Base-by-base conservation (phyloP, 495 filamentous ascomycete species). In the Penicillium desertorum region DNA sequence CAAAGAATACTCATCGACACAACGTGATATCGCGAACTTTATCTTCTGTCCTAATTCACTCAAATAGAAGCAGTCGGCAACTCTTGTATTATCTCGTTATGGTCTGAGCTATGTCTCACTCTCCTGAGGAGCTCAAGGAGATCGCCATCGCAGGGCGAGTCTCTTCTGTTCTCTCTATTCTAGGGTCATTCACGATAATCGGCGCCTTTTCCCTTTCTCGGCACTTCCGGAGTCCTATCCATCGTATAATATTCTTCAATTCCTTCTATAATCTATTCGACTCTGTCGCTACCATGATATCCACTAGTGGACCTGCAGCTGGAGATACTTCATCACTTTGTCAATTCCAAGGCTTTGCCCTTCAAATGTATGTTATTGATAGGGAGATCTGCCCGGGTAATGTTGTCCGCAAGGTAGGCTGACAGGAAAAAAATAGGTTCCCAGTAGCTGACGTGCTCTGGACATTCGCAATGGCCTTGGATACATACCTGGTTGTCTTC, bases 221-320 rank as follows among this genome's bases (percentile, higher is more conserved):
- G 6, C 63, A 78, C 45, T 79, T 78, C 55, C 70, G 76, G 22
- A 80, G 75, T 48, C 76, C 76, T 7, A 77, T 77, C 49, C 73
- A 80, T 51, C 75, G 76, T 3, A 69, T 80, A 8, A 78, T 80
- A 43, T 76, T 79, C 47, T 74, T 74, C 62, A 77, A 76, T 59
- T 66, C 76, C 11, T 76, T 77, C 30, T 78, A 68, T 62, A 79
- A 80, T 42, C 51, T 77, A 3, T 63, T 79, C 59, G 74, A 77
- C 51, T 75, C 76, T n/a, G 65, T 69, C 17, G 75, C 68, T 16
- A 79, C 75, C 2, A 75, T 78, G 68, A 79, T 78, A 11, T 79
- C 77, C 1, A 62, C 71, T 12, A 71, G 68, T 47, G 76, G 75
- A 5, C 71, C 72, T 3, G 51, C 53, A n/a, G 68, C 69, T 0